Evolutionary conservation across 225 moss, liverwort and hornwort genomes (phyloP), one percentile per base, ranked within the genome.

Genomic region (Anthoceros angustus): DNA sequence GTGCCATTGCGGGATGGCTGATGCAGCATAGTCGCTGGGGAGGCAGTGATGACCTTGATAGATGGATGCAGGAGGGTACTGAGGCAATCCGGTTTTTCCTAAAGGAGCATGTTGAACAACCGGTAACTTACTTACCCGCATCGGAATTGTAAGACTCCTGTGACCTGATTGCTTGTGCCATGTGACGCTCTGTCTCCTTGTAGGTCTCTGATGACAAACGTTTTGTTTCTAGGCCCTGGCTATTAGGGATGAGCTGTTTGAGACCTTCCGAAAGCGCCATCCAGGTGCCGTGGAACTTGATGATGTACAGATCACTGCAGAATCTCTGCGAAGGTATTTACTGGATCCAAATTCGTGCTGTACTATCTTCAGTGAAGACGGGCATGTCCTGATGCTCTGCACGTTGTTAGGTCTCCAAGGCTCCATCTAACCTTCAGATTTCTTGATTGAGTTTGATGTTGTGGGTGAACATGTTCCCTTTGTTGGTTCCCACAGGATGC

Each of bases 221-320:
- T 69, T 72, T 61, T 69, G 74, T 73, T 76, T 75, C 72, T 82
- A 95, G 95, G 85, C 91, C 76, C 43, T 88, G 63, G 85, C 91
- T 50, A 85, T 95, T 71, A 91, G 88, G 77, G 91, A 95, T 71
- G 95, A 95, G 70, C 78, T 95, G 41, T 95, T 95, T 68, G 88
- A 91, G 70, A 95, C 95, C 43, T 95, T 95, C 71, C 86, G 75
- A 71, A 91, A 91, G 78, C 77, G 88, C 46, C 83, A 82, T 70
- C 78, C 80, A 69, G 72, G 82, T 70, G 78, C 66, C 39, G 74
- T 79, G 68, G 81, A 80, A 49, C 73, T 88, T 63, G 77, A 82
- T 62, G 95, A 95, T 74, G 95, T 80, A 66, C 73, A 86, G 74
- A 77, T 91, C 32, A 81, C 95, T 23, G 85, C 88, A 5, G 91